phyloP scores from a whole-genome alignment of 1,139 yeast species.

The Sugiyamaella xylanicola region DNA sequence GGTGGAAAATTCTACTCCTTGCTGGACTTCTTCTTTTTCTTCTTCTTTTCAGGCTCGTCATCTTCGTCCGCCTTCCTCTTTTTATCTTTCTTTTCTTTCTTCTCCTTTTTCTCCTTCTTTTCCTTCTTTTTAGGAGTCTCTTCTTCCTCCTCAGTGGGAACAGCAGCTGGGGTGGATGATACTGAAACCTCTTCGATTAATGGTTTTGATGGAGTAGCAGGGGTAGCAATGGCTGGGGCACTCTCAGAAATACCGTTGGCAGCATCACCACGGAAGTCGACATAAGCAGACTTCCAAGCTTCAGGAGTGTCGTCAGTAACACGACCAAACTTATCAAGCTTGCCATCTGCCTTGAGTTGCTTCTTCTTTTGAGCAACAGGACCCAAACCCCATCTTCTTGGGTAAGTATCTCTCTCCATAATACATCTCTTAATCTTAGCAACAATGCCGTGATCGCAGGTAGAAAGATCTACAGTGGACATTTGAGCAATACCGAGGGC shows the following conservation, averaged over 20 bases:
- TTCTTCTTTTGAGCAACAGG: conserved; percentile 99
- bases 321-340: conserved; percentile 94
- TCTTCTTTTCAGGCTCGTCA: conserved; percentile 60
- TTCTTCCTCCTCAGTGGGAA: conserved; percentile 23
- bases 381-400: conserved; percentile 99
- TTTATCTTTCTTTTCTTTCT: conserved; percentile 59
- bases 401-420: conserved; percentile 98
- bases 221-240: conserved; percentile 41
- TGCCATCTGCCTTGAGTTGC: conserved; percentile 96
- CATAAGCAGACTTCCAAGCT: conserved; percentile 86
- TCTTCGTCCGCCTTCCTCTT: conserved; percentile 66
- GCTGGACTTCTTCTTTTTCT: conserved; percentile 51
- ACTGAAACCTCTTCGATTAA: conserved; percentile 47
- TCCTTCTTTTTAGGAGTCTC: conserved; percentile 47
- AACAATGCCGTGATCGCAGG: conserved; percentile 98
- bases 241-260: conserved; percentile 34
- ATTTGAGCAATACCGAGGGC: conserved; percentile 98
- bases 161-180: conserved; percentile 39
- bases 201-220: conserved; percentile 53
- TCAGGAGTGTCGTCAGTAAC: conserved; percentile 91
- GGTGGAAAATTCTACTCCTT: conserved; percentile 29
- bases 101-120: conserved; percentile 53
- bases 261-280: conserved; percentile 53
- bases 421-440: conserved; percentile 99
- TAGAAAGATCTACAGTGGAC: conserved; percentile 95